These are phyloP conservation scores for Lophiostoma macrostomum DNA, from an alignment of 495 filamentous ascomycete species.

Conservation along the genomic window DNA sequence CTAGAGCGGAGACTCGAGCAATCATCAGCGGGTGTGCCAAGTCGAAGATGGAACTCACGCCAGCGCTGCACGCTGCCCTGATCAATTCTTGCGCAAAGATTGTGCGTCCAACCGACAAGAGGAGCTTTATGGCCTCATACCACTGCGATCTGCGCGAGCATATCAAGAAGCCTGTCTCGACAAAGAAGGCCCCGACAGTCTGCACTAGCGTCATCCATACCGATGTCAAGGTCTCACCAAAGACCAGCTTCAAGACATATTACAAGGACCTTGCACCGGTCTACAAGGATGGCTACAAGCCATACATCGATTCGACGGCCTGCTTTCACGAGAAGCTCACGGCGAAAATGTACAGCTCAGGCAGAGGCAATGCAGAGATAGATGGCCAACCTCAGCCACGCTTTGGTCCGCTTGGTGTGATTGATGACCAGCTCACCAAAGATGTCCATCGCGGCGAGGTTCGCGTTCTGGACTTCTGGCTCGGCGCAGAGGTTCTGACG, in stretches of 20 bases:
- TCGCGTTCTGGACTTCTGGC: conserved; percentile 4
- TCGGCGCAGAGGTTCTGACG: conserved; percentile 7
- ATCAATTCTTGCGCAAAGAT: background rate
- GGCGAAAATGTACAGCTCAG: background rate
- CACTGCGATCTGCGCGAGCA: conserved; percentile 9
- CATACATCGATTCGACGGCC: conserved; percentile 4
- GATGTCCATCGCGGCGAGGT: background rate
- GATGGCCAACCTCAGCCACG: conserved; percentile 1
- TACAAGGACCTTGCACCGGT: conserved; percentile 6
- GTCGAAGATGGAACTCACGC: background rate
- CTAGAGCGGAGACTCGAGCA: background rate
- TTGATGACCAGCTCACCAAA: conserved; percentile 5
- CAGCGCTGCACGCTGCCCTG: conserved; percentile 1
- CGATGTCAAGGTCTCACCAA: conserved; percentile 6
- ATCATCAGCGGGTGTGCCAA: background rate
- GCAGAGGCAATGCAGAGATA: background rate
- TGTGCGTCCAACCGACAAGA: background rate
- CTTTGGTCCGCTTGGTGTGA: conserved; percentile 2
- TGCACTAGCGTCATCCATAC: conserved; percentile 5
- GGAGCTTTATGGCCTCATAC: conserved; percentile 10
- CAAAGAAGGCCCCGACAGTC: conserved; percentile 3
- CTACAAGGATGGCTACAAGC: conserved; percentile 1
- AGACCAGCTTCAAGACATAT: background rate
- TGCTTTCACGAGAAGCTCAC: conserved; percentile 8
- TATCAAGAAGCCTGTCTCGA: background rate